Percentiles rank a stretch among this genome's conserved stretches.
These are phyloP conservation scores for Craterostigma plantagineum DNA, from an alignment of 257 asterid species.

Conservation along the genomic window DNA sequence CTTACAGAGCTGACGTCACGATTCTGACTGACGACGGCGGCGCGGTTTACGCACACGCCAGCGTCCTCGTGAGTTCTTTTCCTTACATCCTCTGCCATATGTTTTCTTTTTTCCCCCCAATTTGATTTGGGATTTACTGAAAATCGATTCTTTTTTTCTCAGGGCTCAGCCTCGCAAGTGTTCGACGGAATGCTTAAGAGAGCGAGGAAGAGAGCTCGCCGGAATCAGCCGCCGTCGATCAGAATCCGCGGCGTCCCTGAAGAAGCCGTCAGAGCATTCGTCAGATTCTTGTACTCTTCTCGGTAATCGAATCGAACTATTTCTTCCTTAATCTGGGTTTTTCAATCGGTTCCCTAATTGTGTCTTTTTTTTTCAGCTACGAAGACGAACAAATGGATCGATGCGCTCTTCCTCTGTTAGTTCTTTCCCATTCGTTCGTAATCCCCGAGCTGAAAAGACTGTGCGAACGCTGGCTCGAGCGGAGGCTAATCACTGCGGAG, in stretches of 20 bases:
- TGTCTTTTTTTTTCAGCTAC: constrained; percentile 21
- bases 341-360: background rate
- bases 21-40: constrained; percentile 32
- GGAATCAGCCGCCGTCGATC: constrained; percentile 22
- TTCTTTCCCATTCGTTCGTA: constrained; percentile 51
- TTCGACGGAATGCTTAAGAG: constrained; percentile 37
- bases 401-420: constrained; percentile 44
- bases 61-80: constrained; percentile 41
- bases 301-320: constrained; percentile 20
- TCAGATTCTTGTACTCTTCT: constrained; percentile 70
- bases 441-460: constrained; percentile 45
- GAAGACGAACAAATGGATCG: constrained; percentile 54
- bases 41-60: constrained; percentile 49
- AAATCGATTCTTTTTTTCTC: constrained; percentile 8
- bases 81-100: background rate
- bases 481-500: constrained; percentile 26
- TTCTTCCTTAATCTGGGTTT: too few species aligned
- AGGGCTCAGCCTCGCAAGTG: constrained; percentile 76
- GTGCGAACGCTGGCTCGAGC: constrained; percentile 54
- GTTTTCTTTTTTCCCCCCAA: background rate
- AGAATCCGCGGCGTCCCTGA: constrained; percentile 58
- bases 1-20: constrained; percentile 60
- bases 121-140: background rate
- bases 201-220: constrained; percentile 16
- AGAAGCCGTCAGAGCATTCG: constrained; percentile 58